Evolutionary conservation across 1,139 yeast species (phyloP).

Genomic region (Geotrichum aggregatum): DNA sequence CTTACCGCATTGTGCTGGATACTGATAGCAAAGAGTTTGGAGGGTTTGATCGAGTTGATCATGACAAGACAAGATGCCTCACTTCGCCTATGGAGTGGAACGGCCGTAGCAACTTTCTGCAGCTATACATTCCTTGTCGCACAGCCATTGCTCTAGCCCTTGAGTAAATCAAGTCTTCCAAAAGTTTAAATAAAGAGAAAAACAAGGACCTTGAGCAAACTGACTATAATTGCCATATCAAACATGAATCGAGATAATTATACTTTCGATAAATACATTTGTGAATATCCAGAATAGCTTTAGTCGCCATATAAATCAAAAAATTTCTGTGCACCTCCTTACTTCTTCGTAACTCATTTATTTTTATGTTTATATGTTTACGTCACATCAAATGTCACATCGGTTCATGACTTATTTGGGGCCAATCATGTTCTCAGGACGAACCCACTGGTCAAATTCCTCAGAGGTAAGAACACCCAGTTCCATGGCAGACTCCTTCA

Average conservation of each 20-base stretch:
- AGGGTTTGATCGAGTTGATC: constrained; percentile 74
- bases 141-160: constrained; percentile 69
- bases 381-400: neutral
- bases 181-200: neutral
- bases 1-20: constrained; percentile 67
- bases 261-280: no score
- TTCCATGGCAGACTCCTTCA: constrained; percentile 90
- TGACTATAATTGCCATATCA: neutral
- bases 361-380: neutral
- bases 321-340: neutral
- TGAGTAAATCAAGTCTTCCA: constrained; percentile 17
- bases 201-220: neutral
- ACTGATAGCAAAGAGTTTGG: constrained; percentile 73
- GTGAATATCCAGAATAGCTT: no score
- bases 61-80: constrained; percentile 43
- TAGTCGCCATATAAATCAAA: no score
- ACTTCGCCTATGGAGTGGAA: constrained; percentile 81
- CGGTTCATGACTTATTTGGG: constrained; percentile 44
- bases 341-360: constrained; percentile 1
- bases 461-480: constrained; percentile 74
- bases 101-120: constrained; percentile 65
- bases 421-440: constrained; percentile 97
- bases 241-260: no score
- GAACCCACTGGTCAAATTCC: constrained; percentile 94
- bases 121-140: constrained; percentile 81